Percentiles rank a stretch among this genome's conserved stretches.
These are phyloP conservation scores for Niveomyces coronatus DNA, from an alignment of 2,329 filamentous ascomycete species.

Conservation along the genomic window DNA sequence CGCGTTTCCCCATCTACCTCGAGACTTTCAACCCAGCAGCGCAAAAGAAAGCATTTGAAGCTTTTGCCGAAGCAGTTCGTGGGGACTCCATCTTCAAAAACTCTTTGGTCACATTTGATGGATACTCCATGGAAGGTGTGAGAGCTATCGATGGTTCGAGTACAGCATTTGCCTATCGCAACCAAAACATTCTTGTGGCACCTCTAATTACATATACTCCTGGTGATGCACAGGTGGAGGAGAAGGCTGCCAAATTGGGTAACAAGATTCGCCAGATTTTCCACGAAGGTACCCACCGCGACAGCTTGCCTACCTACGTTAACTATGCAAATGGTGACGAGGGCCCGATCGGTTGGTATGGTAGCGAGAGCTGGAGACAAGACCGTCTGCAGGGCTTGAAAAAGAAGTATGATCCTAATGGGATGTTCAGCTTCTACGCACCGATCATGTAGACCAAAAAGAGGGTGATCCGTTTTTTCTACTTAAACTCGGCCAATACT, in stretches of 20 bases:
- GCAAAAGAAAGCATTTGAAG: slow-evolving; percentile 19
- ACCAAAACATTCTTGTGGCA: slow-evolving; percentile 30
- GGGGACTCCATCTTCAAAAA: slow-evolving; percentile 17
- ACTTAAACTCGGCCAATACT: too few species aligned
- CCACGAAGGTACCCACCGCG: slow-evolving; percentile 20
- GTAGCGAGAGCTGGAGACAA: slow-evolving; percentile 35
- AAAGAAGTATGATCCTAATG: slow-evolving; percentile 31
- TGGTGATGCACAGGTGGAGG: slow-evolving; percentile 19
- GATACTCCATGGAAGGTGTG: slow-evolving; percentile 36
- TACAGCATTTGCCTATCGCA: slow-evolving; percentile 36
- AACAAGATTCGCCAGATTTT: slow-evolving; percentile 27
- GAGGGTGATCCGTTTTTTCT: too few species aligned
- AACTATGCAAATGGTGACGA: slow-evolving; percentile 35
- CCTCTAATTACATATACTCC: slow-evolving; percentile 26
- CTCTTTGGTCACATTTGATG: slow-evolving; percentile 32
- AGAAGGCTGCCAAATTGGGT: slow-evolving; percentile 22
- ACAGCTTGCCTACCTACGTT: slow-evolving; percentile 28
- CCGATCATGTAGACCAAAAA: background rate
- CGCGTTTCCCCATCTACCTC: slow-evolving; percentile 33
- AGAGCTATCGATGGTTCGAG: slow-evolving; percentile 22
- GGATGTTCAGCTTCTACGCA: slow-evolving; percentile 29
- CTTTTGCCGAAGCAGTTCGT: slow-evolving; percentile 20
- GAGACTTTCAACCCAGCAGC: slow-evolving; percentile 24
- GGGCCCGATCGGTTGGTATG: slow-evolving; percentile 30
- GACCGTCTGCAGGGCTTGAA: slow-evolving; percentile 32